Evolutionary conservation across 2,329 filamentous ascomycete species (phyloP).

Genomic region (Massarina eburnea): DNA sequence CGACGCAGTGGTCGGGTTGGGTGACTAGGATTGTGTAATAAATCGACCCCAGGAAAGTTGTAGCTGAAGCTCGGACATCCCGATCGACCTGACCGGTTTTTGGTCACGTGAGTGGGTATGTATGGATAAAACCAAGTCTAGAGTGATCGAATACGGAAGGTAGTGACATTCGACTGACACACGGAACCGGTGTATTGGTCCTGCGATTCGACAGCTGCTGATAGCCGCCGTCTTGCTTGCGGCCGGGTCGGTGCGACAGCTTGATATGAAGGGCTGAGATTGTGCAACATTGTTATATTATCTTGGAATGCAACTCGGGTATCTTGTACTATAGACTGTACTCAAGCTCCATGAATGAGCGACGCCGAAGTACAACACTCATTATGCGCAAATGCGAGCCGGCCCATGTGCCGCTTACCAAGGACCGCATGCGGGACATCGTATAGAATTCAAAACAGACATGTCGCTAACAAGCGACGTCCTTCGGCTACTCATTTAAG

Average conservation of each 20-base stretch:
- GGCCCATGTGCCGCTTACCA: background rate
- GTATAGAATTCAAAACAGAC: background rate
- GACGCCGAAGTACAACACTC: background rate
- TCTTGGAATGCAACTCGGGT: background rate
- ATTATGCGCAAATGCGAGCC: slow-evolving; percentile 3
- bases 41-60: slow-evolving; percentile 13
- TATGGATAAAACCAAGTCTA: background rate
- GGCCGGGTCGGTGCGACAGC: background rate
- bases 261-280: background rate
- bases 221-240: background rate
- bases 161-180: slow-evolving; percentile 1
- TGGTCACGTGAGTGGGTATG: slow-evolving; percentile 11
- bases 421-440: background rate
- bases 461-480: background rate
- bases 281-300: background rate
- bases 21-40: slow-evolving; percentile 13
- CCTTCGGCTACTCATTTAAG: slow-evolving; percentile 24
- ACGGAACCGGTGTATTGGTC: slow-evolving; percentile 8
- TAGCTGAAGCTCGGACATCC: slow-evolving; percentile 7
- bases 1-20: slow-evolving; percentile 17
- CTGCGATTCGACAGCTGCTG: background rate
- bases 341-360: background rate
- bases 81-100: slow-evolving; percentile 11
- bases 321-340: slow-evolving; percentile 1
- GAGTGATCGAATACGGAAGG: background rate